These are phyloP conservation scores for Penicillium sp. DNA, from an alignment of 2,329 filamentous ascomycete genomes.

Conservation along the genomic window DNA sequence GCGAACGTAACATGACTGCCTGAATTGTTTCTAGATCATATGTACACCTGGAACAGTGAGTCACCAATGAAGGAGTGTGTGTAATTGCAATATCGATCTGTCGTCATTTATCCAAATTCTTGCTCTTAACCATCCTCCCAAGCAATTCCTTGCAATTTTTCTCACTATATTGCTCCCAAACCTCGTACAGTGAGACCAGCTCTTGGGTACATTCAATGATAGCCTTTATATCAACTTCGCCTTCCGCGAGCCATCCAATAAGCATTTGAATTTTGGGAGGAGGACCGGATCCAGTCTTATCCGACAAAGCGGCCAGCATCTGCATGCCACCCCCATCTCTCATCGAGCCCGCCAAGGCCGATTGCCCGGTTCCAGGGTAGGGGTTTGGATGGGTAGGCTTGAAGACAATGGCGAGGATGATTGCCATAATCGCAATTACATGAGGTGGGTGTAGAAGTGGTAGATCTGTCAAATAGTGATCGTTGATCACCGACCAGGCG, in stretches of 20 bases:
- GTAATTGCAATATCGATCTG: neutral
- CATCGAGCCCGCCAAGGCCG: constrained; percentile 35
- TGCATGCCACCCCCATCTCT: constrained; percentile 38
- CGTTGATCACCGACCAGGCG: constrained; percentile 82
- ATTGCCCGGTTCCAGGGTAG: constrained; percentile 34
- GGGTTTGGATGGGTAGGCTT: constrained; percentile 57
- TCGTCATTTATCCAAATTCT: constrained; percentile 56
- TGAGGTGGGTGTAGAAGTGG: constrained; percentile 83
- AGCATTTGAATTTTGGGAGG: constrained; percentile 59
- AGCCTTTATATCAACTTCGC: constrained; percentile 76
- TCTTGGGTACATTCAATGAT: constrained; percentile 90
- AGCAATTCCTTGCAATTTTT: constrained; percentile 65
- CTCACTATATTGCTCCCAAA: constrained; percentile 66
- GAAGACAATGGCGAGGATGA: constrained; percentile 79
- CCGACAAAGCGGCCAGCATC: constrained; percentile 36
- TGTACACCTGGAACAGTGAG: neutral
- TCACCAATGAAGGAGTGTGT: neutral
- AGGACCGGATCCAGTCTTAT: constrained; percentile 31
- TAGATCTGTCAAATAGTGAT: constrained; percentile 90
- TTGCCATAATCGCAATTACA: constrained; percentile 79
- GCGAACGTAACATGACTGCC: too few species aligned
- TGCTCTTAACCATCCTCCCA: constrained; percentile 60
- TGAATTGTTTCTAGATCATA: neutral
- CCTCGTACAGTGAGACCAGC: constrained; percentile 82
- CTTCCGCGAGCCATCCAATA: constrained; percentile 80